Percentiles rank a stretch among this genome's conserved stretches.
Evolutionary conservation across 495 filamentous ascomycete genomes (phyloP).

Genomic region (Tuber aestivum): DNA sequence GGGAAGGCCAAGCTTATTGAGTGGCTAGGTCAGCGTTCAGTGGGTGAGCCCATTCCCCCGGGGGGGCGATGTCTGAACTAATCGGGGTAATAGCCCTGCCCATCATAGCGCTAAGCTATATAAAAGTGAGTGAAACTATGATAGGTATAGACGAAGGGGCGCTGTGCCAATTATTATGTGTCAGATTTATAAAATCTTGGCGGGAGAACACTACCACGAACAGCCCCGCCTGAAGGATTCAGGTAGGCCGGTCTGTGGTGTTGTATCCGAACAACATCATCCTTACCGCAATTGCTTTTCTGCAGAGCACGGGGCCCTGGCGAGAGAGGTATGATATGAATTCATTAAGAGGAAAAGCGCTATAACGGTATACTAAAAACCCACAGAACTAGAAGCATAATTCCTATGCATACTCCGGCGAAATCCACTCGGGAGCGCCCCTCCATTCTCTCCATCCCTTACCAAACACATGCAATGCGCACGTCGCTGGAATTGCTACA

Average conservation of each 20-base stretch:
- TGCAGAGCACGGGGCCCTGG: background rate
- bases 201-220: background rate
- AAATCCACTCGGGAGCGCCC: slow-evolving; percentile 30
- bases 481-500: slow-evolving; percentile 47
- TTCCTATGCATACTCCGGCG: slow-evolving; percentile 12
- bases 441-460: slow-evolving; percentile 25
- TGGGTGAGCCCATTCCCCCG: too few species aligned
- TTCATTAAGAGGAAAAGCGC: background rate
- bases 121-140: too few species aligned
- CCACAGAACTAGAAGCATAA: background rate
- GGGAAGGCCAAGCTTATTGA: too few species aligned
- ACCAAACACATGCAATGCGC: slow-evolving; percentile 49
- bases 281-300: background rate
- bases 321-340: background rate
- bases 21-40: too few species aligned
- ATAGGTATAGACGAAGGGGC: too few species aligned
- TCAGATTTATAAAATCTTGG: background rate
- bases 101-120: too few species aligned
- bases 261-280: background rate
- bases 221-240: background rate
- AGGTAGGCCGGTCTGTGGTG: background rate
- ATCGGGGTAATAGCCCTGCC: too few species aligned
- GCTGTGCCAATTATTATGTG: background rate
- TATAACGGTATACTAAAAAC: background rate
- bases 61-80: too few species aligned